phyloP scores from a whole-genome alignment of 1,284 basidiomycete species.

The Cutaneotrichosporon sp. region DNA sequence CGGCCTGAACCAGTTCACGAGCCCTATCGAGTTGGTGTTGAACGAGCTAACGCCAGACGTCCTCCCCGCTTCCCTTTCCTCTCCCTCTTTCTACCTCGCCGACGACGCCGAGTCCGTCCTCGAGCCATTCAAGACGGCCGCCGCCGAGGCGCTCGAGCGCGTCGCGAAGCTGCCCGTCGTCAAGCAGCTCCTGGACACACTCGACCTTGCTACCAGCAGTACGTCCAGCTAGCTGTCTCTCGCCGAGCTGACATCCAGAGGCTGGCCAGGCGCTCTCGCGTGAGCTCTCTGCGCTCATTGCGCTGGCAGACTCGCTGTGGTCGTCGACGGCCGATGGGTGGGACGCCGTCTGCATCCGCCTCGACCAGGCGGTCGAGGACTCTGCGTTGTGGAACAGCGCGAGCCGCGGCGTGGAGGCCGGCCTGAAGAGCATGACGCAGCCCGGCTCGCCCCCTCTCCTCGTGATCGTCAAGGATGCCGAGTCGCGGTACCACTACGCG shows the following conservation, averaged over 20 bases:
- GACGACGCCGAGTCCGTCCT: conserved; percentile 16
- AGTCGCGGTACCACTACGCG: conserved; percentile 8
- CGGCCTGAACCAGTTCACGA: conserved; percentile 36
- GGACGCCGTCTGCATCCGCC: conserved; percentile 47
- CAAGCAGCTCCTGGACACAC: conserved; percentile 21
- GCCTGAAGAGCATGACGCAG: conserved; percentile 48
- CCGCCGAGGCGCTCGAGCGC: conserved; percentile 14
- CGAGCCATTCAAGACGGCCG: conserved; percentile 16
- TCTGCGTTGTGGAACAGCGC: conserved; percentile 46
- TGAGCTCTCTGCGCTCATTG: conserved; percentile 47
- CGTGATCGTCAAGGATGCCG: conserved; percentile 40
- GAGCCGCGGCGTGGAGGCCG: conserved; percentile 41
- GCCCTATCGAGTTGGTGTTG: conserved; percentile 27
- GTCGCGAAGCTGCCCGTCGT: conserved; percentile 17
- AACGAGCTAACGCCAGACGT: conserved; percentile 1
- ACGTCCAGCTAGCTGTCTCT: background rate
- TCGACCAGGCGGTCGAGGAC: conserved; percentile 32
- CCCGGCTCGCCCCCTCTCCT: conserved; percentile 46
- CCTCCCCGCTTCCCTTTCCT: background rate
- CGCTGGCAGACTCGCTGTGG: conserved; percentile 45
- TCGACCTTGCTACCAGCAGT: conserved; percentile 12
- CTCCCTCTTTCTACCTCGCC: conserved; percentile 22
- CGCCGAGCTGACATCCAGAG: conserved; percentile 31
- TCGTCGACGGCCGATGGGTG: conserved; percentile 30
- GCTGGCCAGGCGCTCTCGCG: conserved; percentile 41